Evolutionary conservation across 257 asterid genomes (phyloP).

Genomic region (Craterostigma plantagineum): DNA sequence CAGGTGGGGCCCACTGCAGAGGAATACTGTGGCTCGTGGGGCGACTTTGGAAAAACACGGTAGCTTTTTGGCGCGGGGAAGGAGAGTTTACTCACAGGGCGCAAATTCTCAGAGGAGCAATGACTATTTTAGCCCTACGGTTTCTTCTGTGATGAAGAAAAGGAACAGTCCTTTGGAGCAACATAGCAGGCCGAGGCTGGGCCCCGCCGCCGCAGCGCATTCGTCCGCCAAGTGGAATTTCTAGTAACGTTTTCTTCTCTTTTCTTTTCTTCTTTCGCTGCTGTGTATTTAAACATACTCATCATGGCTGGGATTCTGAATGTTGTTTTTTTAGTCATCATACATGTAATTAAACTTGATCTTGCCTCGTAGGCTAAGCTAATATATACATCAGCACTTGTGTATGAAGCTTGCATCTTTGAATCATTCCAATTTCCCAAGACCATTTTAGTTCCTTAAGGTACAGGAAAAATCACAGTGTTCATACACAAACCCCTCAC

Average conservation of each 20-base stretch:
- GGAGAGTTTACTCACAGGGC: conserved; percentile 75
- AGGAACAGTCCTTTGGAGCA: conserved; percentile 36
- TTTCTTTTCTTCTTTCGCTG: too few species aligned
- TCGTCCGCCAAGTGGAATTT: conserved; percentile 90
- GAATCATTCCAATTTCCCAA: too few species aligned
- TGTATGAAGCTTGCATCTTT: too few species aligned
- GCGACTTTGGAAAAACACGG: conserved; percentile 50
- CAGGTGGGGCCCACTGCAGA: conserved; percentile 56
- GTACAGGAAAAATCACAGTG: too few species aligned
- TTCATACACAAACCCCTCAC: too few species aligned
- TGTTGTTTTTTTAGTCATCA: too few species aligned
- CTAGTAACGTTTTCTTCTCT: conserved; percentile 9
- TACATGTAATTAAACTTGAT: too few species aligned
- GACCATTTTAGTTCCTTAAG: too few species aligned
- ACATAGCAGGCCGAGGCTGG: conserved; percentile 36
- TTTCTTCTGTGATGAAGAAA: conserved; percentile 85
- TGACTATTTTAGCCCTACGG: conserved; percentile 82
- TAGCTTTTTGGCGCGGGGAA: conserved; percentile 31
- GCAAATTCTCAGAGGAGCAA: conserved; percentile 73
- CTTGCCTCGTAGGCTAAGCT: too few species aligned
- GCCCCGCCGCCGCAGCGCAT: conserved; percentile 35
- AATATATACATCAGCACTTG: too few species aligned
- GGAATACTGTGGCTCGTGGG: conserved; percentile 32
- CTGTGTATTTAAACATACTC: too few species aligned
- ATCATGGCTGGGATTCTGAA: too few species aligned